A percentile compares a stretch with the other conserved stretches of the same genome.
phyloP scores from a whole-genome alignment of 2,329 filamentous ascomycete species.

The Sporothrix mexicana region DNA sequence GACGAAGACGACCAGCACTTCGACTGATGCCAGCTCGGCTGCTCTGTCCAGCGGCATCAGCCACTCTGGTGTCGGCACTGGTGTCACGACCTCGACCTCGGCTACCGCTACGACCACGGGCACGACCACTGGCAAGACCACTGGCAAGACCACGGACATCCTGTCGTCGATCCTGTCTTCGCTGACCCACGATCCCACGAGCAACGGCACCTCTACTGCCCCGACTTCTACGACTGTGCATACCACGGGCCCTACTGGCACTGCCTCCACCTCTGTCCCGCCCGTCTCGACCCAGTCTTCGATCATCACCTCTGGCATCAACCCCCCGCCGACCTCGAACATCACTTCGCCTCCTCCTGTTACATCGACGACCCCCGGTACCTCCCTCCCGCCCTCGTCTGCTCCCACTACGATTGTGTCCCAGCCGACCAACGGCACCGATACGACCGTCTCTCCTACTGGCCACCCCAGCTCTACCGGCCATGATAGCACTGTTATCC shows the following conservation, averaged over 20 bases:
- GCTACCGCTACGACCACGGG: conserved; percentile 13
- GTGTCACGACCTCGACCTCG: conserved; percentile 15
- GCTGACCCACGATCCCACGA: conserved; percentile 23
- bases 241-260: not conserved
- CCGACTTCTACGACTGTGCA: conserved; percentile 8
- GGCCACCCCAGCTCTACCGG: not conserved
- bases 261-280: conserved; percentile 22
- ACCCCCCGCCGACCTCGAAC: conserved; percentile 21
- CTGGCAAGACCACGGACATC: not conserved
- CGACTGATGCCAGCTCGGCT: not conserved
- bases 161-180: conserved; percentile 29
- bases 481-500: conserved; percentile 24
- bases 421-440: conserved; percentile 23
- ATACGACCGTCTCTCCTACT: conserved; percentile 5
- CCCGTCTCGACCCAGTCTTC: conserved; percentile 21
- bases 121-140: not conserved
- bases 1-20: conserved; percentile 8
- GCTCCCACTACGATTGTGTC: conserved; percentile 1
- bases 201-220: not conserved
- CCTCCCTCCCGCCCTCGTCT: conserved; percentile 26
- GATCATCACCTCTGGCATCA: conserved; percentile 1
- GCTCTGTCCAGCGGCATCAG: conserved; percentile 32
- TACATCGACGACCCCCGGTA: conserved; percentile 6
- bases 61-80: conserved; percentile 32
- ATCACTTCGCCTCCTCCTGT: conserved; percentile 26